Evolutionary conservation across 176 grass and related monocot species (phyloP), one percentile per base, ranked within the genome.

Genomic region (Zoysia pacifica): DNA sequence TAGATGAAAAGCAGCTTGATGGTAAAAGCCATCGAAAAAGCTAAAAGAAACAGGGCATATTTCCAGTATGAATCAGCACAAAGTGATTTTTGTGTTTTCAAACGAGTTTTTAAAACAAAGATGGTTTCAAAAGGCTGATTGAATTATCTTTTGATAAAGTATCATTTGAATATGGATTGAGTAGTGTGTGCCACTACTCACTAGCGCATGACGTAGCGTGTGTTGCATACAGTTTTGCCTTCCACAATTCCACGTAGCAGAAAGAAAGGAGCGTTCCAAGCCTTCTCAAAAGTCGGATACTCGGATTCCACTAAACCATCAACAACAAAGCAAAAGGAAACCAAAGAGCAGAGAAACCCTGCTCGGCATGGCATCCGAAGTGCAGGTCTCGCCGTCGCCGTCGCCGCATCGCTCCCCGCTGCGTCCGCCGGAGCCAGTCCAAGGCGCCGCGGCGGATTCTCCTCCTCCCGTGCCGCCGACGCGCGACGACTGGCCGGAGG

Each of bases 281-380:
- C 28, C 28, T 18, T 5, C 15, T 18, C 55, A 19, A 58, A 58
- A 58, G 55, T 58, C 19, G 28, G 28, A 28, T 58, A 18, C 18
- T 19, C 6, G 15, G 14, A 55, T 55, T 55, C 53, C 53, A 14
- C 13, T 6, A 1, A 7, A 56, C 28, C 28, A 61, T n/a, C 58
- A 61, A 28, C 36, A 36, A 62, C 72, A 43, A 39, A 75, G 78
- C 71, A 35, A 86, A 81, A 47, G 19, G 6, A 19, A 35, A 1
- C 3, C 2, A 15, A 40, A 45, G 10, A 28, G 28, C 48, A 18
- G 66, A 67, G 51, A 58, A 58, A 40, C 60, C 59, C 38, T 40
- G 42, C 62, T 53, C 73, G 28, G 35, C 75, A 80, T 67, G 70
- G 71, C 65, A 41, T 62, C 65, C 69, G 80, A 79, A 68, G 86